Evolutionary conservation across 306 rosid species (phyloP), one percentile per base, ranked within the genome.

Genomic region (Gynostemma pentaphyllum): DNA sequence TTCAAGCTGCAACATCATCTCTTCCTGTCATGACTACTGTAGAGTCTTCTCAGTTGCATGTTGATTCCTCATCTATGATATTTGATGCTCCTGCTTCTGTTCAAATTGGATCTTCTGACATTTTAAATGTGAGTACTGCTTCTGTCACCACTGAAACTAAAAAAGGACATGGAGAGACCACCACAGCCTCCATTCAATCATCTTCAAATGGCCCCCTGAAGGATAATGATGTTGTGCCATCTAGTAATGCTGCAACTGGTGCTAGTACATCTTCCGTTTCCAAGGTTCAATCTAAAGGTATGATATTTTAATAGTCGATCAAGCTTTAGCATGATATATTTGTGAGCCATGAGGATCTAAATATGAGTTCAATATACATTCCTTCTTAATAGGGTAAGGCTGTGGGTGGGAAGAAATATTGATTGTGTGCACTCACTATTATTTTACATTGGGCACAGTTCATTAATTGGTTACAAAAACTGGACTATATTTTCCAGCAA

Each of bases 221-320:
- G 60, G 85, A 64, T 8, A 68, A 64, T 47, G 72, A 71, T 66
- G 56, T 78, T 44, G 45, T 36, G 69, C 80, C 80, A 54, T 40
- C 75, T 3, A 65, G 64, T 71, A 71, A 72, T 39, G 39, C 81
- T n/a, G 82, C 70, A 9, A 67, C 72, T 9, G 68, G 54, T 70
- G 57, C 76, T 3, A 40, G 85, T 27, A 45, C 84, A 61, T 82
- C 92, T 12, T 24, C 71, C 70, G 83, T 45, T 70, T 42, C 88
- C 45, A 86, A 88, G 80, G 81, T 57, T 50, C 95, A 81, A 46
- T 75, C 90, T 36, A 94, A 88, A 83, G 99, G 99, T 94, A 72
- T 62, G 52, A 27, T 49, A 51, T 66, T 55, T 68, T n/a, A 51
- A 34, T 41, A 54, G 54, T 28, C 36, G 19, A 56, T 64, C 21